A percentile compares a stretch with the other conserved stretches of the same genome.
Conservation (phyloP, 768 basidiomycete species). For the Albatrellus ellisii region DNA sequence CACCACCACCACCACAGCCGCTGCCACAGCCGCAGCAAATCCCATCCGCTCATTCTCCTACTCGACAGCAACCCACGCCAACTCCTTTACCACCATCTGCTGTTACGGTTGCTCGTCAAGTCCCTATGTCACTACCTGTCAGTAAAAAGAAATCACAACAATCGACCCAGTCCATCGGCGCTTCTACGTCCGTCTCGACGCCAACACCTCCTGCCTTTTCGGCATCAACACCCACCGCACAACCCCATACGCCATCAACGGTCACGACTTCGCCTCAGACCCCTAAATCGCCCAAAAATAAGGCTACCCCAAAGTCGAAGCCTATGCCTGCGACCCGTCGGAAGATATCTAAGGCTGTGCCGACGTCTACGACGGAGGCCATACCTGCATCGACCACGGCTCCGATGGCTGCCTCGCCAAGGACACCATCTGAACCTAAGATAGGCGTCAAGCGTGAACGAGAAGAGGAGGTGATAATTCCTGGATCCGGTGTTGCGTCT, state of each 20-base stretch:
- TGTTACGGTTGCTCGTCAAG: constrained; percentile 2
- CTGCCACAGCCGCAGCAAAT: neutral
- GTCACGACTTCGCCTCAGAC: constrained; percentile 13
- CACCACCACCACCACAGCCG: constrained; percentile 2
- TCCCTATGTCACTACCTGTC: neutral
- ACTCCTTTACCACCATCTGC: neutral
- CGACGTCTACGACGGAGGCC: constrained; percentile 8
- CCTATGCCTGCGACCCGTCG: constrained; percentile 15
- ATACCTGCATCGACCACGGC: constrained; percentile 9
- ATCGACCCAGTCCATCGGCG: neutral
- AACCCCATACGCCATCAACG: constrained; percentile 9
- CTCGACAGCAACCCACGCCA: neutral
- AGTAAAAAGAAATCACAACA: constrained; percentile 11
- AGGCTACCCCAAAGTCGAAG: constrained; percentile 35
- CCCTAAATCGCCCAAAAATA: constrained; percentile 60
- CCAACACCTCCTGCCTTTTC: constrained; percentile 7
- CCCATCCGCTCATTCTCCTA: neutral
- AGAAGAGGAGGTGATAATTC: constrained; percentile 36
- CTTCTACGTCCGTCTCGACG: constrained; percentile 2
- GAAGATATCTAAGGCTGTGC: constrained; percentile 18
- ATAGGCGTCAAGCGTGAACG: constrained; percentile 34
- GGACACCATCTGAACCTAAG: constrained; percentile 12
- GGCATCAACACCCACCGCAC: constrained; percentile 10
- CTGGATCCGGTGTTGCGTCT: no score
- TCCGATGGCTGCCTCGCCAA: constrained; percentile 3